Percentiles rank a stretch among this genome's conserved stretches.
Conservation (phyloP, 441 rosid species). For the Gossypium lobatum region DNA sequence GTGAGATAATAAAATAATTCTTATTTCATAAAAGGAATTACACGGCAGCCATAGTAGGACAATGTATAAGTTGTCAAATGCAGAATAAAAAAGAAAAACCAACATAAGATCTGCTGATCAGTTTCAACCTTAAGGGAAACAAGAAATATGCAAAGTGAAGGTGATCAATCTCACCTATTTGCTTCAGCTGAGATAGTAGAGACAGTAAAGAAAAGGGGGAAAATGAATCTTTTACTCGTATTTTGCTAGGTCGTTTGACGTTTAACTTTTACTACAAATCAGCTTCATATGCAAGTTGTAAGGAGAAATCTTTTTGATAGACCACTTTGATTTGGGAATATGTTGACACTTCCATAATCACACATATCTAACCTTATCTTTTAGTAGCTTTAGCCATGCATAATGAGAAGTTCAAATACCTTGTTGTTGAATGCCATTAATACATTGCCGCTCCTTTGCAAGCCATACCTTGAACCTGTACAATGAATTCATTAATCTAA, state of each 20-base stretch:
- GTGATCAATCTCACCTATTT: neutral
- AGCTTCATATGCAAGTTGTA: slow-evolving; percentile 8
- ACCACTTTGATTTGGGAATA: neutral
- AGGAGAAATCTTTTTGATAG: neutral
- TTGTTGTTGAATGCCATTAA: slow-evolving; percentile 90
- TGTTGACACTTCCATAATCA: neutral
- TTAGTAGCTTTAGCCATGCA: slow-evolving; percentile 1
- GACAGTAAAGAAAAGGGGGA: neutral
- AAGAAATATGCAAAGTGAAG: neutral
- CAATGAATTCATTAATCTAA: slow-evolving; percentile 21
- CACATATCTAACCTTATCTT: neutral
- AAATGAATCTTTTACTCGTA: neutral
- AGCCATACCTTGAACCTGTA: slow-evolving; percentile 89
- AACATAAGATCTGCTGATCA: neutral
- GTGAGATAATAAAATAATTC: slow-evolving; percentile 21
- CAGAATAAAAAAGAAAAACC: neutral
- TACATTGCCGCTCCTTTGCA: slow-evolving; percentile 82
- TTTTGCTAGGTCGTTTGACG: neutral
- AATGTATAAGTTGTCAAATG: neutral
- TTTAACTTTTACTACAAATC: slow-evolving; percentile 1
- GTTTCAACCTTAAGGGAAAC: neutral
- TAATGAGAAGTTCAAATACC: slow-evolving; percentile 37
- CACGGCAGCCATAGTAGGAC: neutral
- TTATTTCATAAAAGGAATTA: slow-evolving; percentile 6
- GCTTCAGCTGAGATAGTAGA: neutral